phyloP scores from a whole-genome alignment of 2,329 filamentous ascomycete genomes.

The Dothidotthia symphoricarpi region DNA sequence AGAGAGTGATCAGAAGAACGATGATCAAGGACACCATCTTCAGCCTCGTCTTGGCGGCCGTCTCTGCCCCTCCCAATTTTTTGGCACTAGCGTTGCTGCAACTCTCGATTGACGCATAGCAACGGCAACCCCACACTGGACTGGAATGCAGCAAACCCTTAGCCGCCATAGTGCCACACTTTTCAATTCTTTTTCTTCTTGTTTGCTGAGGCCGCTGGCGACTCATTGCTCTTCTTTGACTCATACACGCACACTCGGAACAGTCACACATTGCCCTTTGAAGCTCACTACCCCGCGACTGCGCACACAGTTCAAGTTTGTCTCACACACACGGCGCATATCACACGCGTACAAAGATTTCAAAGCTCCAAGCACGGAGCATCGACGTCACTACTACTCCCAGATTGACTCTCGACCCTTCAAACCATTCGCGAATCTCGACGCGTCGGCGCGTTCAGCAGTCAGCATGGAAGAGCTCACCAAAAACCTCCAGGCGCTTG shows the following conservation, averaged over 20 bases:
- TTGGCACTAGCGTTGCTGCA: conserved; percentile 22
- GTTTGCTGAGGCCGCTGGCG: conserved; percentile 35
- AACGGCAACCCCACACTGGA: conserved; percentile 18
- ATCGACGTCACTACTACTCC: conserved; percentile 11
- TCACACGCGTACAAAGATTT: conserved; percentile 1
- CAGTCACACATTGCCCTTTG: conserved; percentile 11
- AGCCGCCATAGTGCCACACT: conserved; percentile 15
- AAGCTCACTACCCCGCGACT: conserved; percentile 9
- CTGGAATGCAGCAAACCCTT: conserved; percentile 28
- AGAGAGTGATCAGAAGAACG: too few species aligned
- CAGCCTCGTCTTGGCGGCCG: conserved; percentile 11
- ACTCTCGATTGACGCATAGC: conserved; percentile 29
- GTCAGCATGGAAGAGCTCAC: conserved; percentile 40
- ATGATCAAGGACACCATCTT: too few species aligned
- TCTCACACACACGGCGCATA: conserved; percentile 6
- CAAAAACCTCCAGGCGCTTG: conserved; percentile 37
- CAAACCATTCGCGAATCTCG: conserved; percentile 22
- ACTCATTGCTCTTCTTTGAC: conserved; percentile 33
- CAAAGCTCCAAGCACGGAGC: neutral
- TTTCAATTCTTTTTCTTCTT: conserved; percentile 26
- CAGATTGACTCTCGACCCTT: conserved; percentile 20
- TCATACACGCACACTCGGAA: conserved; percentile 14
- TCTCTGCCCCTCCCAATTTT: conserved; percentile 27
- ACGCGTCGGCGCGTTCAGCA: conserved; percentile 23
- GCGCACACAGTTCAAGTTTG: conserved; percentile 8